These are phyloP conservation scores for Wickerhamiella allomyrinae DNA, from an alignment of 805 yeast species.

Conservation along the genomic window DNA sequence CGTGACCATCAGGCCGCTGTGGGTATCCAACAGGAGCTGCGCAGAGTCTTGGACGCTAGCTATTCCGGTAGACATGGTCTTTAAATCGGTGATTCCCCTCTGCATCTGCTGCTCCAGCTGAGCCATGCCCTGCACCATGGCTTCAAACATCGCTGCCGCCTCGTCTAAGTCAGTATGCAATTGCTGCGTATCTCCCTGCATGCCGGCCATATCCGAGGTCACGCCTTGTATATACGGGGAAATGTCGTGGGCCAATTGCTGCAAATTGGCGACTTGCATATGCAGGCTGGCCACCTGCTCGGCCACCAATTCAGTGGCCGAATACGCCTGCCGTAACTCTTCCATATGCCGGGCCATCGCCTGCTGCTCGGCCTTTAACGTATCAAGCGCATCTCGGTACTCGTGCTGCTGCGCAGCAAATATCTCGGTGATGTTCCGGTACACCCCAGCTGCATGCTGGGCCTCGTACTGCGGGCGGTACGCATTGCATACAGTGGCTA, in stretches of 20 bases:
- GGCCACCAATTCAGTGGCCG: background rate
- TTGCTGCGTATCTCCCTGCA: background rate
- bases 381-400: background rate
- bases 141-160: background rate
- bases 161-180: background rate
- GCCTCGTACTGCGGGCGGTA: constrained; percentile 15
- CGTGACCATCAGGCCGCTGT: background rate
- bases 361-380: background rate
- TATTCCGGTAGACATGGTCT: background rate
- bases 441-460: constrained; percentile 5
- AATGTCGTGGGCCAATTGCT: background rate
- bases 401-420: background rate
- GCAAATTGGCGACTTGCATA: background rate
- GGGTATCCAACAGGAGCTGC: background rate
- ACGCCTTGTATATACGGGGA: background rate
- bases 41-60: background rate
- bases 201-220: background rate
- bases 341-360: background rate
- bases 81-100: background rate
- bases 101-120: background rate
- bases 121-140: background rate
- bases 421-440: constrained; percentile 1
- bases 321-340: background rate
- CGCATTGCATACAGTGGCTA: constrained; percentile 35
- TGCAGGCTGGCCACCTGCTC: background rate